Percentiles rank a stretch among this genome's conserved stretches.
Conservation (phyloP, 306 rosid species). For the Herpetospermum pedunculosum region DNA sequence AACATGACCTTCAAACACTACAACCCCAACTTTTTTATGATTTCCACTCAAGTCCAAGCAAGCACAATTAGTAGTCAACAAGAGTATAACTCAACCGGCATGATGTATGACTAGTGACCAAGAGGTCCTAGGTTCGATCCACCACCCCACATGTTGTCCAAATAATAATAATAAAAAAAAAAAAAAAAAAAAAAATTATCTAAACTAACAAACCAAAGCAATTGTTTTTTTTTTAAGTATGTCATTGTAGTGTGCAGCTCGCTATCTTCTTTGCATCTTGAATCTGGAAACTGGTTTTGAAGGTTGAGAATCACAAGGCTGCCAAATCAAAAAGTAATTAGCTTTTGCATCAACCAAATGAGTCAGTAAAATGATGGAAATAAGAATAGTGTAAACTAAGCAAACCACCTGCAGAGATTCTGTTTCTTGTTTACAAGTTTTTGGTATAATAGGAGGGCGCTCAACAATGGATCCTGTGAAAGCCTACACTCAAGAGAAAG, state of each 20-base stretch:
- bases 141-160: no score
- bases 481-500: slow-evolving; percentile 39
- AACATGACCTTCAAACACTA: no score
- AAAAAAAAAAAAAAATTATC: no score
- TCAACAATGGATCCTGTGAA: slow-evolving; percentile 77
- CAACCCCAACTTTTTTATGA: no score
- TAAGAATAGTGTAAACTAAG: neutral
- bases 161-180: no score
- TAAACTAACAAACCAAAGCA: neutral
- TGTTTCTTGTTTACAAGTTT: slow-evolving; percentile 28
- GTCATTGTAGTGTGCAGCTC: slow-evolving; percentile 1
- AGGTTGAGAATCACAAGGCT: slow-evolving; percentile 46
- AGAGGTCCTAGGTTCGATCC: no score
- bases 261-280: slow-evolving; percentile 76
- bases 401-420: slow-evolving; percentile 28
- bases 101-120: no score
- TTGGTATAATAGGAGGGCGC: slow-evolving; percentile 28
- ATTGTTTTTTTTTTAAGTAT: neutral
- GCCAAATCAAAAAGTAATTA: slow-evolving; percentile 14
- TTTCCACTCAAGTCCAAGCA: no score
- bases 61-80: no score
- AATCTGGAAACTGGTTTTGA: slow-evolving; percentile 80
- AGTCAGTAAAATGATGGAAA: neutral
- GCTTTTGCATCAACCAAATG: slow-evolving; percentile 3
- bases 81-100: no score